Conservation (phyloP, 208 protist species). For the Crithidia bombi region DNA sequence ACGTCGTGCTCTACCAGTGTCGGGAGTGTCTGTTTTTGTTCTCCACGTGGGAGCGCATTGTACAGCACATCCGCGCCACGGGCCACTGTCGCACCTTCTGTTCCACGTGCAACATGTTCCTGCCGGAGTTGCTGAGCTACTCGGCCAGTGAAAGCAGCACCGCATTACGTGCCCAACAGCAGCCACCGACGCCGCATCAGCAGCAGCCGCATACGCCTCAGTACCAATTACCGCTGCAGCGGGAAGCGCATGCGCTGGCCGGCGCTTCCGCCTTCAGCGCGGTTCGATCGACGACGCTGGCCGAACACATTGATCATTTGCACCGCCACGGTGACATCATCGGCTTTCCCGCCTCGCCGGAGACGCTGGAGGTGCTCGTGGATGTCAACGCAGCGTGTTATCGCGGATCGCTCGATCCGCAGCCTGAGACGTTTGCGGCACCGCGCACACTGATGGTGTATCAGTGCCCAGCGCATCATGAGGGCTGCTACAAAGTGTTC, state of each 20-base stretch:
- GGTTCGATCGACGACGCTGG: slow-evolving; percentile 31
- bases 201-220: neutral
- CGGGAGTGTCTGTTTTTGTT: slow-evolving; percentile 64
- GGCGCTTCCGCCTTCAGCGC: neutral
- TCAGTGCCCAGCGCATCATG: slow-evolving; percentile 37
- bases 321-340: slow-evolving; percentile 43
- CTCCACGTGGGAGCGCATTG: slow-evolving; percentile 45
- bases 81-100: slow-evolving; percentile 55
- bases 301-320: slow-evolving; percentile 39
- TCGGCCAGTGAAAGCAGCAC: slow-evolving; percentile 13
- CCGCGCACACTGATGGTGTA: slow-evolving; percentile 36
- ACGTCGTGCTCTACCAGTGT: slow-evolving; percentile 77
- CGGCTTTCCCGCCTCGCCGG: slow-evolving; percentile 43
- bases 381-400: slow-evolving; percentile 35
- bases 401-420: slow-evolving; percentile 28
- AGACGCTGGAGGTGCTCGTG: slow-evolving; percentile 64
- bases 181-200: neutral
- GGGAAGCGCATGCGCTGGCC: neutral
- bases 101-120: slow-evolving; percentile 25
- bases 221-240: neutral
- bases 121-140: slow-evolving; percentile 33
- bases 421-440: slow-evolving; percentile 3
- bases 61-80: slow-evolving; percentile 46
- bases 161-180: neutral
- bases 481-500: slow-evolving; percentile 55